These are phyloP conservation scores for Solanum hybrid DNA, from an alignment of 305 asterid genomes.

Conservation along the genomic window DNA sequence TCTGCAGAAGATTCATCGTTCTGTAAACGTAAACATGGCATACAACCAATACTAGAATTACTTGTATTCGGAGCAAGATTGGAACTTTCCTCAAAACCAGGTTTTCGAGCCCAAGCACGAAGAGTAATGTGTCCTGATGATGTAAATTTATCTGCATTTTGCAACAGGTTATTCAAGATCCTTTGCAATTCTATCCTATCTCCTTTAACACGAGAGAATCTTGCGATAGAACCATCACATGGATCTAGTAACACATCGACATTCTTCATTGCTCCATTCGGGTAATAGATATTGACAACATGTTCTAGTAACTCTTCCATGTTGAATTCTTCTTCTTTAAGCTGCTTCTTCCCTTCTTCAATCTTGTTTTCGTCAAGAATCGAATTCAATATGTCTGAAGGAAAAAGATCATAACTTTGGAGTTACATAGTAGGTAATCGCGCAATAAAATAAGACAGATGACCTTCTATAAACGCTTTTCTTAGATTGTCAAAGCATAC, in stretches of 20 bases:
- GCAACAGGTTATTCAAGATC: slow-evolving; percentile 25
- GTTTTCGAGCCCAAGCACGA: slow-evolving; percentile 17
- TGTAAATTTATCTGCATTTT: slow-evolving; percentile 35
- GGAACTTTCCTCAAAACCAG: background rate
- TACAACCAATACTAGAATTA: background rate
- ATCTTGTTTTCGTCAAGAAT: slow-evolving; percentile 72
- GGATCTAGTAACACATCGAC: slow-evolving; percentile 69
- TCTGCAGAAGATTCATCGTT: background rate
- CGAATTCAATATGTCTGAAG: slow-evolving; percentile 49
- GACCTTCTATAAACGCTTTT: background rate
- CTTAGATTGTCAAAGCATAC: background rate
- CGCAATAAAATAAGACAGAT: background rate
- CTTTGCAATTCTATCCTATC: slow-evolving; percentile 25
- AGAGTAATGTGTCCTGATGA: slow-evolving; percentile 21
- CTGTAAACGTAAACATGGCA: background rate
- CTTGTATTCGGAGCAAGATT: background rate
- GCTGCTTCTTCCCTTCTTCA: slow-evolving; percentile 68
- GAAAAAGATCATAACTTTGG: background rate
- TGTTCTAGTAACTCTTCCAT: slow-evolving; percentile 52
- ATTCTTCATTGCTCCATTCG: slow-evolving; percentile 50
- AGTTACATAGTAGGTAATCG: background rate
- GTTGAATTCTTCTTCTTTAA: slow-evolving; percentile 60
- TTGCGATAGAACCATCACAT: slow-evolving; percentile 39
- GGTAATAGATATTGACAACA: slow-evolving; percentile 53
- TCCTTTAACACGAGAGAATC: slow-evolving; percentile 38